These are phyloP conservation scores for Rhodosporidiobolus odoratus DNA, from an alignment of 768 basidiomycete species.

Conservation along the genomic window DNA sequence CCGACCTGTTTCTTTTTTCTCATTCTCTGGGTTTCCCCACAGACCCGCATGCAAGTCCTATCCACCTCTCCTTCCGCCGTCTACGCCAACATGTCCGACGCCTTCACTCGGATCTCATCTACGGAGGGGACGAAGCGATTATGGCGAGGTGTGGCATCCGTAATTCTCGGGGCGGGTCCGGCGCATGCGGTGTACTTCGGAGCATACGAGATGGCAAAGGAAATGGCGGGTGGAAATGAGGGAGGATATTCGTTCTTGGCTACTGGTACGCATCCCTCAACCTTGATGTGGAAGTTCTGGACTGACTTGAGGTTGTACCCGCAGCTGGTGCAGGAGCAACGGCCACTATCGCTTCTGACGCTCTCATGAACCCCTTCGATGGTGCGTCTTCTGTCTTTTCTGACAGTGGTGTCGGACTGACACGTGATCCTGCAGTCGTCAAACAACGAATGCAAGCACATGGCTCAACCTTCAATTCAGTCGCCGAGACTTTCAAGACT, in stretches of 20 bases:
- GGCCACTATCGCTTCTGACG: slow-evolving; percentile 91
- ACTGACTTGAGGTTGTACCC: slow-evolving; percentile 10
- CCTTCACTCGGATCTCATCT: slow-evolving; percentile 83
- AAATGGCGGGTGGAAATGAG: slow-evolving; percentile 77
- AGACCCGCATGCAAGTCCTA: slow-evolving; percentile 99
- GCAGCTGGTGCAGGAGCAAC: slow-evolving; percentile 85
- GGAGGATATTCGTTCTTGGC: slow-evolving; percentile 74
- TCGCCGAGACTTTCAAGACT: slow-evolving; percentile 73
- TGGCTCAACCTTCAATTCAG: slow-evolving; percentile 82
- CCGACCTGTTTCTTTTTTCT: background rate
- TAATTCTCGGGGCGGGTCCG: slow-evolving; percentile 92
- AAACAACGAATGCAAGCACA: slow-evolving; percentile 99
- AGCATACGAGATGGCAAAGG: slow-evolving; percentile 88
- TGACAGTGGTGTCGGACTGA: background rate
- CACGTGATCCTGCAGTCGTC: slow-evolving; percentile 77
- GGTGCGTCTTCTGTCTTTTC: slow-evolving; percentile 45
- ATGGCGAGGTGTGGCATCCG: slow-evolving; percentile 94
- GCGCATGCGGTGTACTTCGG: slow-evolving; percentile 98
- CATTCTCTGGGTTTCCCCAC: slow-evolving; percentile 15
- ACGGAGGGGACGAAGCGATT: slow-evolving; percentile 86
- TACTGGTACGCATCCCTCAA: slow-evolving; percentile 62
- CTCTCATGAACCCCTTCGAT: slow-evolving; percentile 99
- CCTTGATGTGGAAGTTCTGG: background rate
- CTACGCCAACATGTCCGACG: slow-evolving; percentile 84
- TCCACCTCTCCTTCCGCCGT: slow-evolving; percentile 75